Evolutionary conservation across 2,329 filamentous ascomycete species (phyloP), one percentile per base, ranked within the genome.

Genomic region (Alternaria incomplexa): DNA sequence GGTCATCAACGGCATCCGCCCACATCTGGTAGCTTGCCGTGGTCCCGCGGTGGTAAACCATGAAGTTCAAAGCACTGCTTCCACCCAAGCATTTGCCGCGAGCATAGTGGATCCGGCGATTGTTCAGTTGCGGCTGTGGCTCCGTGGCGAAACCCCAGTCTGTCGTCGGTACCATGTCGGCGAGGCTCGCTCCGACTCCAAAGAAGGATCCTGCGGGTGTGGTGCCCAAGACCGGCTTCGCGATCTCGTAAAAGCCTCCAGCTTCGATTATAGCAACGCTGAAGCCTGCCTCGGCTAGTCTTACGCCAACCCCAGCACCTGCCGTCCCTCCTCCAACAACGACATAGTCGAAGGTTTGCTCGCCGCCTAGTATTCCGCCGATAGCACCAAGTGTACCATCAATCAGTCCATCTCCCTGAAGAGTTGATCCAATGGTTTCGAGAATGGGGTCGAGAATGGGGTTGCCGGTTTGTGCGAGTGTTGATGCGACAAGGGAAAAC

Each of bases 51-150:
- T 78, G 74, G 15, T 75, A 75, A 3, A 66, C 58, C 67, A 76
- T 69, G 17, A 64, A 66, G 40, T 77, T 76, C 3, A 70, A 59
- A 1, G 71, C 73, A 13, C 72, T 75, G 17, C 69, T 70, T 9
- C 75, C 75, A 26, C 77, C 76, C 4, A 79, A 60, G 3, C 71
- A 73, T 48, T 79, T 76, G 13, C 76, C 77, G 46, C 73, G 70
- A 9, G 74, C 74, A 61, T 78, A 79, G 53, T 76, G 75, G 10
- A 78, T 69, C n/a, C 62, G 64, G 9, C 73, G 67, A 17, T 68
- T 66, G 9, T 64, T 63, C 11, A 67, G 64, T 4, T 62, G 63
- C 2, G 54, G 28, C 46, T 74, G 72, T 1, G 71, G 66, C 10
- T 63, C 62, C 3, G 74, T 72, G 1, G 71, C n/a, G 11, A 76